Percentiles rank a stretch among this genome's conserved stretches.
These are phyloP conservation scores for Fennellomyces sp. DNA, from an alignment of 371 early-diverging fungal genomes.

Conservation along the genomic window DNA sequence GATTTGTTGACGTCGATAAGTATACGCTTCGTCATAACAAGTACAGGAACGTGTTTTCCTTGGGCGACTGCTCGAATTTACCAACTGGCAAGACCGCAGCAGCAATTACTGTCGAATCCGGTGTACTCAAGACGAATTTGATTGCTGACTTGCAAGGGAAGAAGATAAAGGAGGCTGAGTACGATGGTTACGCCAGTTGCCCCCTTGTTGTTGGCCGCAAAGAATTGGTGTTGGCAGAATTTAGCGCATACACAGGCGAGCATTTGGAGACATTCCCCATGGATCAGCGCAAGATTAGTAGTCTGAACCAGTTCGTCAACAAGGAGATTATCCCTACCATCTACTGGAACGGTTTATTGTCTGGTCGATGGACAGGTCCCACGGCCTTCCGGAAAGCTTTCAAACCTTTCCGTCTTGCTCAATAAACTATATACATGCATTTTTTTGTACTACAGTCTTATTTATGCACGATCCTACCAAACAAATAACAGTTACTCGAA, in stretches of 20 bases:
- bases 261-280: slow-evolving; percentile 87
- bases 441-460: no score
- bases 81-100: slow-evolving; percentile 95
- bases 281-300: slow-evolving; percentile 76
- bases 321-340: slow-evolving; percentile 77
- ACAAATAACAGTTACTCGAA: no score
- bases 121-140: slow-evolving; percentile 77
- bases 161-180: slow-evolving; percentile 50
- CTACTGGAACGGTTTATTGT: slow-evolving; percentile 80
- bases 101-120: slow-evolving; percentile 83
- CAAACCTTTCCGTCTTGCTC: slow-evolving; percentile 27
- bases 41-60: slow-evolving; percentile 78
- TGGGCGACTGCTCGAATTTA: slow-evolving; percentile 83
- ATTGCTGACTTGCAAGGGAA: slow-evolving; percentile 66
- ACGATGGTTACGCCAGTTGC: slow-evolving; percentile 88
- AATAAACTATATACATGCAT: not conserved
- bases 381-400: slow-evolving; percentile 58
- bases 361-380: slow-evolving; percentile 84
- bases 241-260: slow-evolving; percentile 74
- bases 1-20: slow-evolving; percentile 85
- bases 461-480: no score
- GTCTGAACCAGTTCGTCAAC: slow-evolving; percentile 70
- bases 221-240: slow-evolving; percentile 86
- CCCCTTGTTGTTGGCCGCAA: slow-evolving; percentile 77
- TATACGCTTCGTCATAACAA: slow-evolving; percentile 79